Evolutionary conservation across 768 basidiomycete species (phyloP).

Genomic region (Lepiota venenata): DNA sequence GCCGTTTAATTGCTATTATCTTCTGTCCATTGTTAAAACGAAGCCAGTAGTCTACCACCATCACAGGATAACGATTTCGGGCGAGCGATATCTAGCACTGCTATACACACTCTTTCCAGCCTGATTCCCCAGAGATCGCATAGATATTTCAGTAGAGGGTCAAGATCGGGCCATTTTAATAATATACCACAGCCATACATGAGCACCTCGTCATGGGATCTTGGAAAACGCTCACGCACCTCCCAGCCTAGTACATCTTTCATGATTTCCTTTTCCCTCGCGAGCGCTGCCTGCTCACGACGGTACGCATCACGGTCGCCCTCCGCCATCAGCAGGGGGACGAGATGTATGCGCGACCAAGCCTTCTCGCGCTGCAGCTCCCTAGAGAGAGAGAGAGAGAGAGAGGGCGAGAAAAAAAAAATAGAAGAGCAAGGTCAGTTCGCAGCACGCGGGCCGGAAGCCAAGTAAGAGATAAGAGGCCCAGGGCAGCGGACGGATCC

Average conservation of each 20-base stretch:
- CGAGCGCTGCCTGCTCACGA: slow-evolving; percentile 71
- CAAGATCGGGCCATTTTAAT: slow-evolving; percentile 22
- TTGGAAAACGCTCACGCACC: slow-evolving; percentile 50
- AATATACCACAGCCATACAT: slow-evolving; percentile 20
- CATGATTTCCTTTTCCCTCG: slow-evolving; percentile 89
- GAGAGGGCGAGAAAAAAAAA: not conserved
- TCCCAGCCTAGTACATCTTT: slow-evolving; percentile 91
- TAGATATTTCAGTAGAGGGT: slow-evolving; percentile 1
- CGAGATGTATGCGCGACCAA: slow-evolving; percentile 94
- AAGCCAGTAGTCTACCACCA: slow-evolving; percentile 18
- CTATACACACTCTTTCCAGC: slow-evolving; percentile 85
- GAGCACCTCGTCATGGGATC: slow-evolving; percentile 11
- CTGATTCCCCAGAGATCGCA: slow-evolving; percentile 36
- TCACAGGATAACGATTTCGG: slow-evolving; percentile 35
- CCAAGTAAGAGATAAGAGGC: slow-evolving; percentile 39
- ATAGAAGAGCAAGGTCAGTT: slow-evolving; percentile 36
- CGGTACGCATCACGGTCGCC: slow-evolving; percentile 89
- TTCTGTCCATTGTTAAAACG: slow-evolving; percentile 4
- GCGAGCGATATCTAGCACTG: slow-evolving; percentile 64
- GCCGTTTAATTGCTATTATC: slow-evolving; percentile 3
- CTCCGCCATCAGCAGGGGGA: slow-evolving; percentile 90
- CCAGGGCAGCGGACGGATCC: slow-evolving; percentile 56
- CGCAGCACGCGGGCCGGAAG: slow-evolving; percentile 38
- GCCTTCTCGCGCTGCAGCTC: slow-evolving; percentile 91
- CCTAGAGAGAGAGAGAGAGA: slow-evolving; percentile 43